phyloP scores from a whole-genome alignment of 805 yeast species.

The Candida succiphila region DNA sequence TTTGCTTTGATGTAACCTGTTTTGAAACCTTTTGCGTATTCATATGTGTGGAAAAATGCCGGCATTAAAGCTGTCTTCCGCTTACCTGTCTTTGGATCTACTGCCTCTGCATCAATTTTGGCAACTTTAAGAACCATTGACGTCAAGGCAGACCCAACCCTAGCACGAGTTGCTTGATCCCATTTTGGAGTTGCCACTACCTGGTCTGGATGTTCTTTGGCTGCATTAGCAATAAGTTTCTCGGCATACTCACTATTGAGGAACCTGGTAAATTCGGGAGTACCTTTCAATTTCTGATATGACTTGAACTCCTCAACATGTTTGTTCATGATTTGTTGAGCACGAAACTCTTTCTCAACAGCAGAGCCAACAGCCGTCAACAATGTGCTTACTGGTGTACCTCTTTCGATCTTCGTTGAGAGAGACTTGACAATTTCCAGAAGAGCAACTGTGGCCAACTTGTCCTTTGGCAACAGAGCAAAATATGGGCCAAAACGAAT shows the following conservation, averaged over 20 bases:
- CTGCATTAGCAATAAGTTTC: conserved; percentile 12
- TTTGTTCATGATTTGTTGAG: conserved; percentile 50
- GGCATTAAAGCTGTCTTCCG: conserved; percentile 69
- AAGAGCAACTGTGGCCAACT: conserved; percentile 75
- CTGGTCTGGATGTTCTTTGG: conserved; percentile 1
- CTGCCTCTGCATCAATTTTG: conserved; percentile 66
- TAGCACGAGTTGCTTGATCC: conserved; percentile 35
- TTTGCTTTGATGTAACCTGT: conserved; percentile 78
- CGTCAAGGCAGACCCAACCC: conserved; percentile 72
- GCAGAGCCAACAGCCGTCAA: conserved; percentile 76
- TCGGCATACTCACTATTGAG: conserved; percentile 23
- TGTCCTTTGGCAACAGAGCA: conserved; percentile 62
- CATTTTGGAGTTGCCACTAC: conserved; percentile 9
- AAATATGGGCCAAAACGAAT: conserved; percentile 70
- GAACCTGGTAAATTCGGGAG: conserved; percentile 29
- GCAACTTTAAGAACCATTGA: conserved; percentile 76
- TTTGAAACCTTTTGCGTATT: conserved; percentile 67
- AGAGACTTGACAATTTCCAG: conserved; percentile 69
- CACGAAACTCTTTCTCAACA: conserved; percentile 72
- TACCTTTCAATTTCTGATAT: conserved; percentile 36
- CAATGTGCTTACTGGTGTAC: conserved; percentile 77
- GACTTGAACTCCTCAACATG: conserved; percentile 49
- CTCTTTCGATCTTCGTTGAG: conserved; percentile 67
- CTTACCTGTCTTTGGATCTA: conserved; percentile 70
- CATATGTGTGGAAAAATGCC: conserved; percentile 84